phyloP scores from a whole-genome alignment of 169 alveolate genomes.

The Neospora caninum region DNA sequence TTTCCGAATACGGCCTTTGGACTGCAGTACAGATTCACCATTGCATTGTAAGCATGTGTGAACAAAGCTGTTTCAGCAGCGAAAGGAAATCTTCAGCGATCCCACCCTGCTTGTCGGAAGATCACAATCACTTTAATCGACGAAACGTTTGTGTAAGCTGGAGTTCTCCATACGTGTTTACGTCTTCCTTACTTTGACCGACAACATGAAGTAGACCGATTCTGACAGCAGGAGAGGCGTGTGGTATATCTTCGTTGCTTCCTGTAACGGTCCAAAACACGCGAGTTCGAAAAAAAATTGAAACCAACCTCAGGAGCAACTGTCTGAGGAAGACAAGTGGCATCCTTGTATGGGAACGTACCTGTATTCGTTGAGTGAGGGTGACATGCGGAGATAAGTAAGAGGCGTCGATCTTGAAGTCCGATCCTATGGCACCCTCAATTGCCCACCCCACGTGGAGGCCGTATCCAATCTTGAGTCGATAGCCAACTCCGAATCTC shows the following conservation, averaged over 20 bases:
- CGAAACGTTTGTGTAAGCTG: no score
- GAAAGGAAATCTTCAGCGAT: no score
- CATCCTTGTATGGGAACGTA: conserved; percentile 72
- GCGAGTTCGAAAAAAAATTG: background rate
- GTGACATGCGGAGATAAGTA: conserved; percentile 91
- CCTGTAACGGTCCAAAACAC: conserved; percentile 71
- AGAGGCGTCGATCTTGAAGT: conserved; percentile 94
- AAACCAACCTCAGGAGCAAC: no score
- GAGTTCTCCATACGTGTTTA: no score
- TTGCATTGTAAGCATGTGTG: background rate
- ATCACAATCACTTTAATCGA: no score
- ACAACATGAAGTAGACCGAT: conserved; percentile 30
- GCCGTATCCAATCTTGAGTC: conserved; percentile 93
- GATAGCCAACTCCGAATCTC: conserved; percentile 72
- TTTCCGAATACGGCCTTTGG: conserved; percentile 47
- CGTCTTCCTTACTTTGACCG: background rate
- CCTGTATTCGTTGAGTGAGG: conserved; percentile 76
- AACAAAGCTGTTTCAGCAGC: background rate
- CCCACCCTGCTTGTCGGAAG: no score
- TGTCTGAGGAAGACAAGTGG: no score
- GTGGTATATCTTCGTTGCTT: conserved; percentile 87
- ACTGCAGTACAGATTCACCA: background rate
- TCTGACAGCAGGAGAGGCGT: conserved; percentile 83
- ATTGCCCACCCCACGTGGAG: conserved; percentile 94
- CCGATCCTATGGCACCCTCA: conserved; percentile 96